A percentile compares a stretch with the other conserved stretches of the same genome.
phyloP scores from a whole-genome alignment of 306 rosid species.

The Ceratonia siliqua region DNA sequence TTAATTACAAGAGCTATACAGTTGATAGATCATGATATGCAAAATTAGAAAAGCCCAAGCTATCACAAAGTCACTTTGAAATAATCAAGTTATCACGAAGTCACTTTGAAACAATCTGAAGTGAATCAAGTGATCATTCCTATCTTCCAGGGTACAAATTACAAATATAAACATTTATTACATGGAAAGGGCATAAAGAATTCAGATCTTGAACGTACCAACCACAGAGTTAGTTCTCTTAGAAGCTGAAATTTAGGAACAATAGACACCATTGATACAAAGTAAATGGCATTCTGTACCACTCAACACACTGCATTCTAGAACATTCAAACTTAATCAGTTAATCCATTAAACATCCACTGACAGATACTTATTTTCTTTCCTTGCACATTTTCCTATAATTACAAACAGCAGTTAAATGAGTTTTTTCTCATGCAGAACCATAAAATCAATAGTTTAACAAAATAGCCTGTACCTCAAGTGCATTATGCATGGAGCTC shows the following conservation, averaged over 20 bases:
- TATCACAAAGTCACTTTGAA: constrained; percentile 5
- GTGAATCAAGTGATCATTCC: constrained; percentile 17
- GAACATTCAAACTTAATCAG: not conserved
- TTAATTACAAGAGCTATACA: constrained; percentile 1
- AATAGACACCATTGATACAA: not conserved
- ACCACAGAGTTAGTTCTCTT: not conserved
- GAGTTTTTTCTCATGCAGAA: not conserved
- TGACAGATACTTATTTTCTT: not conserved
- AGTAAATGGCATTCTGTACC: not conserved
- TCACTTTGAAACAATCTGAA: constrained; percentile 18
- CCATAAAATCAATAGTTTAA: not conserved
- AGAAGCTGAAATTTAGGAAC: not conserved
- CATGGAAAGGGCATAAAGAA: not conserved
- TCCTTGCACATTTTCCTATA: not conserved
- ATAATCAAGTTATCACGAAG: not conserved
- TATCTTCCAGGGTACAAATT: not conserved
- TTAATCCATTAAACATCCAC: not conserved
- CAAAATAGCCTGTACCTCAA: constrained; percentile 55
- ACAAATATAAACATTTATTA: not conserved
- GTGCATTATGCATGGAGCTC: constrained; percentile 73
- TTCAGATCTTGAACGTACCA: not conserved
- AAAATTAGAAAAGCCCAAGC: not conserved
- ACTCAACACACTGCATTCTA: not conserved
- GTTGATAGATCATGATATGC: not conserved
- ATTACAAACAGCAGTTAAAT: not conserved